Base-by-base conservation (phyloP, 805 yeast genomes). In the Kuraishia hungarica region DNA sequence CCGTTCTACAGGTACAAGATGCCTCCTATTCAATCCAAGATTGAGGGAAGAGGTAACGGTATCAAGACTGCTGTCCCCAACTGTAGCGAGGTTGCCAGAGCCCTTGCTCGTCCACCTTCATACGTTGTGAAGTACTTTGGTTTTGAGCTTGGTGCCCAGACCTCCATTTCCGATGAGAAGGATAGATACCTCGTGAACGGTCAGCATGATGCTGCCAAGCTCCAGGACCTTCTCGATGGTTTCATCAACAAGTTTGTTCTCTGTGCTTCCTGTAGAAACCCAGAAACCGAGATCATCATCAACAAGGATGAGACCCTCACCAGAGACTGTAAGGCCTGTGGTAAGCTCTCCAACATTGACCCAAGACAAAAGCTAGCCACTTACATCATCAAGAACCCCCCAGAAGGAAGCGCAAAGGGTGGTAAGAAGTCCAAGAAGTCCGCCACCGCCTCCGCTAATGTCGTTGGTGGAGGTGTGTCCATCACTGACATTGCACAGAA, bases 11-110 rank as follows among this genome's bases (percentile, higher is more conserved):
- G 99, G 78, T 94, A 94, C 75, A 94, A 94, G 78, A 94, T 94
- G 99, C 99, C 99, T 69, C 87, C 96, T 49, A 86, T 94, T 73
- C 96, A 89, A 75, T 89, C 97, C 63, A 94, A 94, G 80, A 89
- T 89, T 61, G 98, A 94, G 77, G 99, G 99, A 72, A 83, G 97
- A 71, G 99, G 99, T 77, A 94, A 94, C 76, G 99, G 99, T 84
- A 94, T 94, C 75, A 92, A 91, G 72, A 94, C 99, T 23, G 96
- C 93, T 55, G 86, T 94, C 56, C 82, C 90, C 62, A 94, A 94
- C 73, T 83, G 90, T 55, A 76, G 87, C 47, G 98, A 94, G 67
- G 97, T 94, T 58, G 96, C 97, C 48, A 83, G 97, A 66, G 96
- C 98, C 22, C 79, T 94, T 60, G 89, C 88, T 62, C 86, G 99